These are phyloP conservation scores for Excoecaria agallocha DNA, from an alignment of 345 rosid genomes.

Conservation along the genomic window DNA sequence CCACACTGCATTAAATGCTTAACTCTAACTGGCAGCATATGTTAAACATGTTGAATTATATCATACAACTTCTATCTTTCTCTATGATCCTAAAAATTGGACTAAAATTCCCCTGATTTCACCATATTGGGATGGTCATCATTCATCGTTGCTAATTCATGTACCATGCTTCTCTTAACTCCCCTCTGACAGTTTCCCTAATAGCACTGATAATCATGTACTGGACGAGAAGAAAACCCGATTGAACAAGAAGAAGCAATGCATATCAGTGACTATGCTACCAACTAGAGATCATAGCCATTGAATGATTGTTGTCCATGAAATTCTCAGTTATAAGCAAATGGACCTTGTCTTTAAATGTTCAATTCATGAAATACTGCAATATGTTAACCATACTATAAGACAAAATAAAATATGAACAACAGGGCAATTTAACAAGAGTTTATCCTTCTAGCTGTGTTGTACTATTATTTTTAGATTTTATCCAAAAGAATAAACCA, in stretches of 20 bases:
- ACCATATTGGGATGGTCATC: not conserved
- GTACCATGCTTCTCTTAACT: not conserved
- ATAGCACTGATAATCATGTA: conserved; percentile 8
- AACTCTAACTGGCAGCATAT: not conserved
- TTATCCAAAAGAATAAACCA: not conserved
- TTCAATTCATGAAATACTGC: not conserved
- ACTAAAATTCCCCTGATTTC: not conserved
- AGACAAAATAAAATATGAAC: not conserved
- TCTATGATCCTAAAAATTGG: not conserved
- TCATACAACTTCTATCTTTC: not conserved
- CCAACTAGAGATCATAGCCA: not conserved
- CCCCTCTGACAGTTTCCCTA: not conserved
- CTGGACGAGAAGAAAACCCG: not conserved
- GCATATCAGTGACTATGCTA: not conserved
- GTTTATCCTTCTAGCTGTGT: not conserved
- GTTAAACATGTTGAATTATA: not conserved
- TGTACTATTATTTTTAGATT: not conserved
- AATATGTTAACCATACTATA: not conserved
- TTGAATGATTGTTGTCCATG: not conserved
- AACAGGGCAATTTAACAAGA: not conserved
- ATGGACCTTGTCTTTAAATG: not conserved
- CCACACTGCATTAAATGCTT: not conserved
- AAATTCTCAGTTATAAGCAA: not conserved
- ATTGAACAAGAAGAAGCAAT: not conserved
- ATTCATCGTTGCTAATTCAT: not conserved